Percentiles rank a stretch among this genome's conserved stretches.
These are phyloP conservation scores for Tetragonia tetragonoides DNA, from an alignment of 148 eudicot species.

Conservation along the genomic window DNA sequence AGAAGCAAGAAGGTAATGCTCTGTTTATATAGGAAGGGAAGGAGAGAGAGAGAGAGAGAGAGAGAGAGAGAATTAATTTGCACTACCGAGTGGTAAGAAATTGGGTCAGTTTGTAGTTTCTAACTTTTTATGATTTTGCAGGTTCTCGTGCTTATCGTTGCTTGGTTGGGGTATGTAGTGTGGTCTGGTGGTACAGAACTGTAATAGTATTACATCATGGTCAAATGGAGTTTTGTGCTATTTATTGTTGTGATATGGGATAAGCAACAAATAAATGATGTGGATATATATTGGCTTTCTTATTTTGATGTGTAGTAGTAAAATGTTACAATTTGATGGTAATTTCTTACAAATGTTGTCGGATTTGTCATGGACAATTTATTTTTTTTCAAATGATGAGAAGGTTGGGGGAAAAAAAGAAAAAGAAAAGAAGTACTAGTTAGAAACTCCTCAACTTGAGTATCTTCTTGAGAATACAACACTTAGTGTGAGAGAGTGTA, in stretches of 20 bases:
- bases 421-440: too few relatives aligned
- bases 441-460: too few relatives aligned
- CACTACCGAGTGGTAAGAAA: too few relatives aligned
- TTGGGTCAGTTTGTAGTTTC: too few relatives aligned
- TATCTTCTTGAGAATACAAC: too few relatives aligned
- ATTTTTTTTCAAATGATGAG: neutral
- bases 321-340: neutral
- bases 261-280: slow-evolving; percentile 16
- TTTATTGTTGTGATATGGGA: neutral
- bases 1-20: slow-evolving; percentile 5
- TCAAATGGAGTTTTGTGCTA: neutral
- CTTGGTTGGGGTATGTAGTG: neutral
- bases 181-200: neutral
- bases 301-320: neutral
- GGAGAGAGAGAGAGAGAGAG: neutral
- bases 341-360: neutral
- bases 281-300: neutral
- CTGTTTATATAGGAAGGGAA: slow-evolving; percentile 9
- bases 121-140: too few relatives aligned
- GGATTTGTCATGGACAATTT: neutral
- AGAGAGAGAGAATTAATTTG: too few relatives aligned
- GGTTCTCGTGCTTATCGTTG: neutral
- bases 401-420: too few relatives aligned
- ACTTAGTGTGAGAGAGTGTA: too few relatives aligned
- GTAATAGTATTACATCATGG: neutral